These are phyloP conservation scores for Bryum argenteum DNA, from an alignment of 225 moss, liverwort and hornwort genomes.

Conservation along the genomic window DNA sequence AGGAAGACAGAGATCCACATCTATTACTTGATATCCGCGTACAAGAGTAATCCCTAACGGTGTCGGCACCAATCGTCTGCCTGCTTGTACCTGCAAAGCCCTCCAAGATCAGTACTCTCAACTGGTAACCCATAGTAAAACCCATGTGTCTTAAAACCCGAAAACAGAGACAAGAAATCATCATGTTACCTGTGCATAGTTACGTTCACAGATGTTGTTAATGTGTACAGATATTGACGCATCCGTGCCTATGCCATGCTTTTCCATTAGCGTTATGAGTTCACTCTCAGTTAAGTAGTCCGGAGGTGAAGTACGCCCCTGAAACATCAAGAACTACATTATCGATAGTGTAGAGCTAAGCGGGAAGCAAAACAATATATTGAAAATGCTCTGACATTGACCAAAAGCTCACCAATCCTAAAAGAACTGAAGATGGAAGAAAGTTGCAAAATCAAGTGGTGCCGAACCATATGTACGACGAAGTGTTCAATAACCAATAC, in stretches of 20 bases:
- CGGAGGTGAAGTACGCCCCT: slow-evolving; percentile 95
- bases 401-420: background rate
- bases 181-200: slow-evolving; percentile 87
- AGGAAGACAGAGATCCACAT: slow-evolving; percentile 96
- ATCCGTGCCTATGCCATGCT: slow-evolving; percentile 99
- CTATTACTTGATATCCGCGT: slow-evolving; percentile 93
- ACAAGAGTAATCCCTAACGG: slow-evolving; percentile 90
- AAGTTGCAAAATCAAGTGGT: slow-evolving; percentile 20
- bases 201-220: slow-evolving; percentile 98
- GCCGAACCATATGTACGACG: slow-evolving; percentile 10
- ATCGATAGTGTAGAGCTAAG: background rate
- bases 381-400: slow-evolving; percentile 5
- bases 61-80: slow-evolving; percentile 91
- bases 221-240: slow-evolving; percentile 98
- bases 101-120: slow-evolving; percentile 17
- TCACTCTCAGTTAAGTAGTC: slow-evolving; percentile 98
- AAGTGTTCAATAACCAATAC: slow-evolving; percentile 11
- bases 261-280: slow-evolving; percentile 96
- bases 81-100: slow-evolving; percentile 80
- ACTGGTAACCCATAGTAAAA: slow-evolving; percentile 2
- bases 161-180: slow-evolving; percentile 5
- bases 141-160: background rate
- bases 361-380: slow-evolving; percentile 8
- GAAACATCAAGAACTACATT: slow-evolving; percentile 18
- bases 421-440: slow-evolving; percentile 3